phyloP scores from a whole-genome alignment of 768 basidiomycete genomes.

The Suillus spraguei region DNA sequence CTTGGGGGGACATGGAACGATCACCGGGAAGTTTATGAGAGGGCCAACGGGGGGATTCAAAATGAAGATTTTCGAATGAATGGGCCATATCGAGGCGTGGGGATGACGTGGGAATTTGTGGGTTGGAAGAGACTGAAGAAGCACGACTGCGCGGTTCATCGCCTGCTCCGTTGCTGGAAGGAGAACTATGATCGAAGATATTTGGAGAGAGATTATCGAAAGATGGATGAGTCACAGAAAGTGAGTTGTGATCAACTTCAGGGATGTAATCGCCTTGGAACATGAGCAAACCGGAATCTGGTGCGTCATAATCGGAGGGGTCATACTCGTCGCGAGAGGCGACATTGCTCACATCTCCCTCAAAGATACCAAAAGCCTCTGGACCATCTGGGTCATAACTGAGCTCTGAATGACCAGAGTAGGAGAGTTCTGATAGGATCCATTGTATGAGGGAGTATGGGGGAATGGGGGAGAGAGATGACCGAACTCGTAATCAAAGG shows the following conservation, averaged over 20 bases:
- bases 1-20: conserved; percentile 40
- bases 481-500: conserved; percentile 45
- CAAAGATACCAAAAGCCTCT: conserved; percentile 52
- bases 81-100: conserved; percentile 58
- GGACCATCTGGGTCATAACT: conserved; percentile 49
- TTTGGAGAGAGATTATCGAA: conserved; percentile 40
- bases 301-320: conserved; percentile 71
- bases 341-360: conserved; percentile 43
- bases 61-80: conserved; percentile 63
- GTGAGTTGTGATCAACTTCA: conserved; percentile 33
- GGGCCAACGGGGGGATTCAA: conserved; percentile 66
- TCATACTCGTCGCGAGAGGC: conserved; percentile 59
- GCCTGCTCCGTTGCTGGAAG: conserved; percentile 59
- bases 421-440: conserved; percentile 72
- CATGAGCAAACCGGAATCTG: conserved; percentile 56
- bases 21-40: conserved; percentile 48
- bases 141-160: conserved; percentile 56
- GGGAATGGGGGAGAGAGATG: conserved; percentile 44
- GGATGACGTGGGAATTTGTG: conserved; percentile 46
- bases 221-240: conserved; percentile 39
- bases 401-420: conserved; percentile 70
- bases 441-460: conserved; percentile 59
- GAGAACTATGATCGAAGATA: conserved; percentile 65
- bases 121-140: conserved; percentile 69
- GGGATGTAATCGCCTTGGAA: conserved; percentile 55